These are phyloP conservation scores for Nitzschia palea DNA, from an alignment of 108 stramenopile genomes.

Conservation along the genomic window DNA sequence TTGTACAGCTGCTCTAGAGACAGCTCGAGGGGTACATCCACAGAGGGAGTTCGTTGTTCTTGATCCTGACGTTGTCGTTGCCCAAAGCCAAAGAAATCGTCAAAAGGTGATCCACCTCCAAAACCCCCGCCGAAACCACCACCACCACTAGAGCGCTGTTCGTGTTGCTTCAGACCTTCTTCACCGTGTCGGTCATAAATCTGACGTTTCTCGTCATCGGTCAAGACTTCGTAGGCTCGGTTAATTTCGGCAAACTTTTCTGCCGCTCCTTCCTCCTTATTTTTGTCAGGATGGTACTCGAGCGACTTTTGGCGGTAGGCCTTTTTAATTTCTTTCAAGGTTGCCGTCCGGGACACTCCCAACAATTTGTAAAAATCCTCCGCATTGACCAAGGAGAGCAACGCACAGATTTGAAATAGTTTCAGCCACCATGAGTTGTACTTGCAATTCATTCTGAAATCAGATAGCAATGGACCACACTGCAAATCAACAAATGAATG, in stretches of 20 bases:
- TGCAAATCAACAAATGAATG: too few relatives aligned
- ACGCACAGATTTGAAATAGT: conserved; percentile 20
- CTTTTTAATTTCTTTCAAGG: conserved; percentile 90
- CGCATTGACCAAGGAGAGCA: conserved; percentile 26
- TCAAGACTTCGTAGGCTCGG: conserved; percentile 95
- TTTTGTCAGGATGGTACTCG: conserved; percentile 95
- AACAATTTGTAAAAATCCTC: conserved; percentile 81
- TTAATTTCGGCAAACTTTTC: conserved; percentile 95
- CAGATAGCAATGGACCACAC: too few relatives aligned
- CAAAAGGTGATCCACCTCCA: conserved; percentile 58
- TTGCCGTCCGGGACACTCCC: conserved; percentile 63
- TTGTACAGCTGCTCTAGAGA: conserved; percentile 92
- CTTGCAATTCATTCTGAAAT: neutral
- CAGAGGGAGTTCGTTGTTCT: conserved; percentile 87
- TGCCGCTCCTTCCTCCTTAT: conserved; percentile 86
- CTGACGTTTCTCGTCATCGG: conserved; percentile 91
- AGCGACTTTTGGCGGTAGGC: conserved; percentile 93
- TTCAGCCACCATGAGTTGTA: neutral
- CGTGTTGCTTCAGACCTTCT: conserved; percentile 96
- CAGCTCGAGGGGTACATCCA: conserved; percentile 89
- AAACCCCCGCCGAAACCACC: conserved; percentile 79
- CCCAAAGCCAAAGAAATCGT: conserved; percentile 85
- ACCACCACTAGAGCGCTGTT: conserved; percentile 61
- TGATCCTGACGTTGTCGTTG: conserved; percentile 69
- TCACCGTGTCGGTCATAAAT: conserved; percentile 96